A percentile compares a stretch with the other conserved stretches of the same genome.
phyloP scores from a whole-genome alignment of 1,284 basidiomycete species.

The Athelia sp. region DNA sequence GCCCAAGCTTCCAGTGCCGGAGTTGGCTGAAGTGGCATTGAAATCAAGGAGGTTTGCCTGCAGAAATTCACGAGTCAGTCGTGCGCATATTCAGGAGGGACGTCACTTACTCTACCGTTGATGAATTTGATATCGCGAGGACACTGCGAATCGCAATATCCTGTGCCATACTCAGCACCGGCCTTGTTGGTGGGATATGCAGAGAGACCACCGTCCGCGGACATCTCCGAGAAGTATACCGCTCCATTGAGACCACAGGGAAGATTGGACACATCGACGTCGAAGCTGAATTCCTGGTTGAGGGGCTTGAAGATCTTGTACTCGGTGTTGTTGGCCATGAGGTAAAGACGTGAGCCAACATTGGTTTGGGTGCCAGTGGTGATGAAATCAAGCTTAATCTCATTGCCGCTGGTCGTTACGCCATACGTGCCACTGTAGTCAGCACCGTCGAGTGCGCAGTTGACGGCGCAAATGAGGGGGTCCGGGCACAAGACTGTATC shows the following conservation, averaged over 20 bases:
- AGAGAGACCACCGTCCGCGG: slow-evolving; percentile 47
- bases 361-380: no score
- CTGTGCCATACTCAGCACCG: no score
- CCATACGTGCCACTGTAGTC: no score
- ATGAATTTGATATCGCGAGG: slow-evolving; percentile 54
- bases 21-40: slow-evolving; percentile 22
- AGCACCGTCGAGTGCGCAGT: no score
- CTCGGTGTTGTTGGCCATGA: slow-evolving; percentile 32
- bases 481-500: slow-evolving; percentile 44
- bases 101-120: slow-evolving; percentile 39
- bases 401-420: slow-evolving; percentile 27
- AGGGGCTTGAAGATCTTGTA: slow-evolving; percentile 47
- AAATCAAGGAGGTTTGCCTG: slow-evolving; percentile 31
- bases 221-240: slow-evolving; percentile 44
- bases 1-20: no score
- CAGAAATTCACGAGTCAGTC: slow-evolving; percentile 17
- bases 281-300: slow-evolving; percentile 45
- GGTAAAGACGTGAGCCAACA: no score
- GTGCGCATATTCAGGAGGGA: slow-evolving; percentile 13
- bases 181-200: slow-evolving; percentile 37
- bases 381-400: slow-evolving; percentile 46
- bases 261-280: slow-evolving; percentile 50
- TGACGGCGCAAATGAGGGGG: slow-evolving; percentile 34
- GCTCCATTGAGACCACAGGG: slow-evolving; percentile 55
- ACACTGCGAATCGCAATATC: no score